Conservation (phyloP, 345 rosid genomes). For the Ceriops zippeliana region DNA sequence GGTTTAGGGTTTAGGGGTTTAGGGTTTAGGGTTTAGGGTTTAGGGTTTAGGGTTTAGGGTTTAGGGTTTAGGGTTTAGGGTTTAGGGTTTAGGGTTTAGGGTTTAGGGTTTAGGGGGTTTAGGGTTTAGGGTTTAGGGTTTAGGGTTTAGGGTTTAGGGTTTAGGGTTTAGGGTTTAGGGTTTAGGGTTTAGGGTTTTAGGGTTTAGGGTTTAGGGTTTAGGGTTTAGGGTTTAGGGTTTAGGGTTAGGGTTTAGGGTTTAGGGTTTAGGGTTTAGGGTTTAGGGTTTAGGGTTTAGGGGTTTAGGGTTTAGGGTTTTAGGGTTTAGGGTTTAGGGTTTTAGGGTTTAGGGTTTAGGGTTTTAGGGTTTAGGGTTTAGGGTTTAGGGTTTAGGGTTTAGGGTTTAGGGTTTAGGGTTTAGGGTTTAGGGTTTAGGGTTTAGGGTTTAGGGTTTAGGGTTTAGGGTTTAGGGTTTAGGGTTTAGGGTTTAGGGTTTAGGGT, state of each 20-base stretch:
- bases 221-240: no score
- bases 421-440: slow-evolving; percentile 14
- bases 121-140: no score
- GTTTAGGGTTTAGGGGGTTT: no score
- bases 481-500: slow-evolving; percentile 5
- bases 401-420: slow-evolving; percentile 16
- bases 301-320: slow-evolving; percentile 19
- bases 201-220: slow-evolving; percentile 20
- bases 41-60: no score
- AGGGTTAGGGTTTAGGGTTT: background rate
- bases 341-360: slow-evolving; percentile 13
- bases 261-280: slow-evolving; percentile 6
- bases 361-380: slow-evolving; percentile 15
- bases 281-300: slow-evolving; percentile 14
- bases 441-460: slow-evolving; percentile 18
- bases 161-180: slow-evolving; percentile 13
- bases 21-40: no score
- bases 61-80: no score
- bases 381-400: slow-evolving; percentile 18
- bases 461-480: slow-evolving; percentile 1
- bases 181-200: slow-evolving; percentile 13
- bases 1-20: no score
- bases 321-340: slow-evolving; percentile 13
- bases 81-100: no score
- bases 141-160: slow-evolving; percentile 3